A percentile compares a stretch with the other conserved stretches of the same genome.
phyloP scores from a whole-genome alignment of 2,329 filamentous ascomycete species.

The Corniculantispora saksenae region DNA sequence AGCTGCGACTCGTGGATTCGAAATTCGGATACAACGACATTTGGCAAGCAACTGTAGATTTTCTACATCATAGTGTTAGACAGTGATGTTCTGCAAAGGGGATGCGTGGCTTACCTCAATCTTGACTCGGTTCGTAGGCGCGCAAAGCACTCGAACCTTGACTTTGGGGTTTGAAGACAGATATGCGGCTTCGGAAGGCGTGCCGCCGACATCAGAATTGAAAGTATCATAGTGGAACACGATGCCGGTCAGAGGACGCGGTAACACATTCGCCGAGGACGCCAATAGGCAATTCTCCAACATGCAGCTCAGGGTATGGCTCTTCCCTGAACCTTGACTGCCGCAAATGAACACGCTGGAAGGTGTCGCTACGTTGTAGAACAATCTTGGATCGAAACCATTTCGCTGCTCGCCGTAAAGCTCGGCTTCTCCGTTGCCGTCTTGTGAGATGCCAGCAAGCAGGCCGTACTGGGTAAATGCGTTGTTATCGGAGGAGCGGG shows the following conservation, averaged over 20 bases:
- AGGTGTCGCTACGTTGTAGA: conserved; percentile 50
- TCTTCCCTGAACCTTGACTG: conserved; percentile 65
- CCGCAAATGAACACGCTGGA: conserved; percentile 65
- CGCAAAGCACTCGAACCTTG: conserved; percentile 54
- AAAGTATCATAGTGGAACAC: conserved; percentile 67
- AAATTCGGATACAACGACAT: conserved; percentile 51
- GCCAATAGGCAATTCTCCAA: conserved; percentile 58
- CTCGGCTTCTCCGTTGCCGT: not conserved
- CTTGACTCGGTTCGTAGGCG: conserved; percentile 51
- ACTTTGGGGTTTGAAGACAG: conserved; percentile 46
- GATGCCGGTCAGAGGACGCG: conserved; percentile 57
- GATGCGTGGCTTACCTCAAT: conserved; percentile 34
- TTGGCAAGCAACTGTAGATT: conserved; percentile 43
- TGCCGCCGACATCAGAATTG: conserved; percentile 46
- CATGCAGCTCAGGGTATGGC: conserved; percentile 58
- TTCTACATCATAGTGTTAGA: conserved; percentile 26
- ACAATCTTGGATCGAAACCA: conserved; percentile 34
- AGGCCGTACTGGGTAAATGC: conserved; percentile 32
- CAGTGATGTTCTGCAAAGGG: not conserved
- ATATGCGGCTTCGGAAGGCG: conserved; percentile 61
- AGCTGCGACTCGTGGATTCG: conserved; percentile 53
- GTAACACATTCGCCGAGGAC: conserved; percentile 46
- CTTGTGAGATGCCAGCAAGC: conserved; percentile 4
- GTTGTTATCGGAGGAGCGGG: conserved; percentile 14
- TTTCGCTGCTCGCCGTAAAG: not conserved